Percentiles rank a stretch among this genome's conserved stretches.
Evolutionary conservation across 805 yeast species (phyloP).

Genomic region (Metschnikowia similis): DNA sequence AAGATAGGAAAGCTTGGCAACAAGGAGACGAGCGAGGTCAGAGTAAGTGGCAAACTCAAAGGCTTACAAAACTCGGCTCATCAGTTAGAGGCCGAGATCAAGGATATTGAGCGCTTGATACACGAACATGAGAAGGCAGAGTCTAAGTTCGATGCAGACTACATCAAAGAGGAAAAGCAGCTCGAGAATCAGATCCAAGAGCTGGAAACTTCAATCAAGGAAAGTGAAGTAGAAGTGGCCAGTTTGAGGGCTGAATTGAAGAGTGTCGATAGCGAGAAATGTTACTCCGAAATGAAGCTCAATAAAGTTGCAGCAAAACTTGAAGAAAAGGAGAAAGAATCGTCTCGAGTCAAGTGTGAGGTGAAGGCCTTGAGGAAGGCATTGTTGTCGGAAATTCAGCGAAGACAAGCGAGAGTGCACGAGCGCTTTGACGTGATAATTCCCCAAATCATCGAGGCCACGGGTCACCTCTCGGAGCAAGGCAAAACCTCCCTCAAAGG

Average conservation of each 20-base stretch:
- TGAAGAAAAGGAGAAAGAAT: constrained; percentile 23
- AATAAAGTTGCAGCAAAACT: constrained; percentile 25
- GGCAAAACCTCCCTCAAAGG: not conserved
- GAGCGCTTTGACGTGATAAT: constrained; percentile 35
- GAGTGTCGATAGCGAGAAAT: constrained; percentile 20
- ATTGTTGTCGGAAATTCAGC: constrained; percentile 23
- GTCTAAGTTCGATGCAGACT: constrained; percentile 11
- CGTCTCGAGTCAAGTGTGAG: constrained; percentile 21
- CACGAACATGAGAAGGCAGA: constrained; percentile 13
- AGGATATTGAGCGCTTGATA: constrained; percentile 19
- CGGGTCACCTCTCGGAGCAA: constrained; percentile 16
- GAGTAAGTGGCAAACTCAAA: constrained; percentile 34
- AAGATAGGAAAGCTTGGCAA: constrained; percentile 29
- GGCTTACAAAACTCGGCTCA: constrained; percentile 37
- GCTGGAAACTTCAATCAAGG: constrained; percentile 20
- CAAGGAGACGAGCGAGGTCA: constrained; percentile 24
- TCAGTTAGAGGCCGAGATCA: constrained; percentile 36
- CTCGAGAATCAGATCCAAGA: constrained; percentile 20
- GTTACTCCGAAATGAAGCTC: constrained; percentile 20
- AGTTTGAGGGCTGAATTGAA: constrained; percentile 21
- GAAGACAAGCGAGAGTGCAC: constrained; percentile 23
- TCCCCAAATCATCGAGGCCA: constrained; percentile 27
- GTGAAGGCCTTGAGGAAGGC: constrained; percentile 25
- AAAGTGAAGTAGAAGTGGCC: constrained; percentile 23
- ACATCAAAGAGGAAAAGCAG: constrained; percentile 19